Evolutionary conservation across 768 basidiomycete species (phyloP), one percentile per base, ranked within the genome.

Genomic region (Amanita exitialis): DNA sequence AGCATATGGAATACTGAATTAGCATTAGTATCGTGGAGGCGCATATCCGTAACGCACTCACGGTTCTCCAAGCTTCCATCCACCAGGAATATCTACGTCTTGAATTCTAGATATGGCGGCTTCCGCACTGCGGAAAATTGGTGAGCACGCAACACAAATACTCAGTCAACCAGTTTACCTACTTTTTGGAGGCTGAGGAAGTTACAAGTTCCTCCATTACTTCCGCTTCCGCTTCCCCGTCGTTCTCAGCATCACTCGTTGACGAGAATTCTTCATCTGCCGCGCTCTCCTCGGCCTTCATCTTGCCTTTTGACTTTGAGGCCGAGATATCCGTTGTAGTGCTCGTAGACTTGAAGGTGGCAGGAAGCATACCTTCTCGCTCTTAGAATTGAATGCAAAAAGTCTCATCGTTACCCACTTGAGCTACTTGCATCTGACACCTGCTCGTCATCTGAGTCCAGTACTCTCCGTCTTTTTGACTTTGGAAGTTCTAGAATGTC

Each of bases 31-130:
- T 21, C 13, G 44, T 5, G 47, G 5, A n/a, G 16, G 27, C 15
- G 23, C 12, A 20, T 47, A 27, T 16, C 37, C n/a, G 9, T 38
- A 32, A 4, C 28, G 15, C 34, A 75, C 90, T 58, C 62, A 94
- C 93, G 90, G 79, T 57, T 85, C 72, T 10, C 91, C 92, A 21
- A 70, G 70, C 69, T 89, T 85, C 94, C 94, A 90, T 15, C 86
- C 85, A 16, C 83, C 84, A 47, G 78, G 70, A 23, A 90, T 70
- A 61, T 90, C 88, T n/a, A 90, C 84, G 35, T 89, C 82, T 16
- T 72, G 63, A 42, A 69, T 76, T 56, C 75, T 75, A 18, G 72
- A 74, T 27, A 89, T 63, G 7, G 77, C 83, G 36, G 77, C 78
- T 61, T 88, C 77, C n/a, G 80, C 87, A 65, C 90, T 84, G 51